Percentiles rank a stretch among this genome's conserved stretches.
phyloP scores from a whole-genome alignment of 2,329 filamentous ascomycete species.

The Penicillium sclerotiorum region DNA sequence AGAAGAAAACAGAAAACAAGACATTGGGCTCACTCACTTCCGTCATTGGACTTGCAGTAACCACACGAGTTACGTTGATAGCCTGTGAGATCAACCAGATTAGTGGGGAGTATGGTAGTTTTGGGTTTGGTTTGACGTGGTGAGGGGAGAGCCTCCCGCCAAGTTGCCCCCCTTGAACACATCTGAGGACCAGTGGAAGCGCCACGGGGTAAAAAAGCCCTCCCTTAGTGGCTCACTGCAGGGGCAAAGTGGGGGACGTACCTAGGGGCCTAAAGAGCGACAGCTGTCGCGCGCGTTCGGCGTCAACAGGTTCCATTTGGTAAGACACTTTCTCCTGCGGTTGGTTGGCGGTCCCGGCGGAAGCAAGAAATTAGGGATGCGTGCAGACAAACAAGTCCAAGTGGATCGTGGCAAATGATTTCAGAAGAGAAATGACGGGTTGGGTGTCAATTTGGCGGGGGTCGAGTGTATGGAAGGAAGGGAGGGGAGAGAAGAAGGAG shows the following conservation, averaged over 20 bases:
- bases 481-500: not conserved
- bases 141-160: not conserved
- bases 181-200: constrained; percentile 32
- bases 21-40: constrained; percentile 46
- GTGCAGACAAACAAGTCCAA: constrained; percentile 11
- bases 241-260: constrained; percentile 34
- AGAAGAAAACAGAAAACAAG: no score
- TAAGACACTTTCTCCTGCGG: constrained; percentile 3
- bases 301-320: constrained; percentile 35
- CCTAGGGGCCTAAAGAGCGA: constrained; percentile 49
- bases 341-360: constrained; percentile 19
- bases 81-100: constrained; percentile 18
- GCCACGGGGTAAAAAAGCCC: constrained; percentile 34
- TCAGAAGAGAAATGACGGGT: not conserved
- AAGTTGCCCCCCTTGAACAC: constrained; percentile 7
- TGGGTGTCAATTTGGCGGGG: not conserved
- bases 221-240: constrained; percentile 36
- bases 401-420: constrained; percentile 10
- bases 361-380: constrained; percentile 12
- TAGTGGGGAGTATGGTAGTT: no score
- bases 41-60: constrained; percentile 51
- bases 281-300: constrained; percentile 45
- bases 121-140: not conserved
- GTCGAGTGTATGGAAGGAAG: not conserved
- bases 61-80: constrained; percentile 53